Conservation (phyloP, 208 protist genomes). For the Naegleria gruberi region DNA sequence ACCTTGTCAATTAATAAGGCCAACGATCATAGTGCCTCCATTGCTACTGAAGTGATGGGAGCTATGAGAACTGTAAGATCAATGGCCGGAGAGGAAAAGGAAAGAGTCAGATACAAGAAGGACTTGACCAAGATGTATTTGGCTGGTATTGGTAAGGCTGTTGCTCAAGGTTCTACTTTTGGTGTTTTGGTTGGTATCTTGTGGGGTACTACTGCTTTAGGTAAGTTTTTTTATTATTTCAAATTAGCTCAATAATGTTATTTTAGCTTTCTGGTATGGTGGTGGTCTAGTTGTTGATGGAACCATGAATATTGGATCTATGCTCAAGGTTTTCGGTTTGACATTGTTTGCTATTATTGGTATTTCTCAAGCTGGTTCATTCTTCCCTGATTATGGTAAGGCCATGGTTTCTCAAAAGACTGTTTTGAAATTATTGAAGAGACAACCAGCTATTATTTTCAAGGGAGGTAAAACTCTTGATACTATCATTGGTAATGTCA, state of each 20-base stretch:
- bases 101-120: neutral
- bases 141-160: neutral
- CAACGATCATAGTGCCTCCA: neutral
- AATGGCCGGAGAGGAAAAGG: neutral
- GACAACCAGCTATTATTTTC: neutral
- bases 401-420: neutral
- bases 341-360: neutral
- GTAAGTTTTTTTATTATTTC: no score
- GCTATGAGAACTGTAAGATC: neutral
- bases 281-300: neutral
- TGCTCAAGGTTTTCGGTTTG: neutral
- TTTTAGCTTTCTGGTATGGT: neutral
- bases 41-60: neutral
- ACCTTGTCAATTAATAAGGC: neutral
- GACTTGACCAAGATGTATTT: neutral
- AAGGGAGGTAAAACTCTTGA: neutral
- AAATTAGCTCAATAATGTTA: no score
- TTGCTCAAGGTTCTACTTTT: neutral
- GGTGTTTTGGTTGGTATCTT: neutral
- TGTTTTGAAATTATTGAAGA: neutral
- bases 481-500: conserved; percentile 36
- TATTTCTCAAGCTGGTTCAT: neutral
- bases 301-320: neutral
- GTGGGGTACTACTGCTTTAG: neutral
- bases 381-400: neutral